Percentiles rank a stretch among this genome's conserved stretches.
Evolutionary conservation across 345 rosid genomes (phyloP).

Genomic region (Erodium maritimum): DNA sequence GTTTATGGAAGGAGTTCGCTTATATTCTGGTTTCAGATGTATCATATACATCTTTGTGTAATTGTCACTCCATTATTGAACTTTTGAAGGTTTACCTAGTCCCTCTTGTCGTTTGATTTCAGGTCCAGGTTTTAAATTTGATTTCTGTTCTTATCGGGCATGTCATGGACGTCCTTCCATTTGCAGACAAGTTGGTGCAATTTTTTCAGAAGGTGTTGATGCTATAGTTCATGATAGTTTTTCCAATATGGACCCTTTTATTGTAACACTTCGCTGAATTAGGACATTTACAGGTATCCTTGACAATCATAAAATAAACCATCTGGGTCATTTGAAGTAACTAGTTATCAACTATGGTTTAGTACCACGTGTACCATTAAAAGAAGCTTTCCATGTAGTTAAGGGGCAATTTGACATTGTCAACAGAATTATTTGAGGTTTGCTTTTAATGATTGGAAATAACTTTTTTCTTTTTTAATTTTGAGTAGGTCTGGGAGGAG

Average conservation of each 20-base stretch:
- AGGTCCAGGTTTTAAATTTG: conserved; percentile 94
- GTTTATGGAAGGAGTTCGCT: not conserved
- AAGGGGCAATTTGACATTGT: not conserved
- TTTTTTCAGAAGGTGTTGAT: conserved; percentile 71
- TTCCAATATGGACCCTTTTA: no score
- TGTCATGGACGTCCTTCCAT: conserved; percentile 65
- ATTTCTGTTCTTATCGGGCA: conserved; percentile 77
- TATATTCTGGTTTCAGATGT: not conserved
- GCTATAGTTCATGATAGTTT: no score
- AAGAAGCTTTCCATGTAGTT: not conserved
- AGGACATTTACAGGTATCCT: no score
- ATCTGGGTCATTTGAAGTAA: not conserved
- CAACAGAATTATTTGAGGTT: no score
- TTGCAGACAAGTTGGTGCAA: conserved; percentile 57
- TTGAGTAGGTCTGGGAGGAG: conserved; percentile 85
- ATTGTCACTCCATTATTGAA: not conserved
- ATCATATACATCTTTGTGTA: not conserved
- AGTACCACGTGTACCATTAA: not conserved
- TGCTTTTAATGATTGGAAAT: no score
- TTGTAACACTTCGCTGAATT: no score
- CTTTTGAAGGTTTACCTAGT: not conserved
- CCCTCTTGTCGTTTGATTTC: conserved; percentile 18
- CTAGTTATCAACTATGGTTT: not conserved
- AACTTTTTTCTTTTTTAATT: not conserved
- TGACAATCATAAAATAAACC: no score